phyloP scores from a whole-genome alignment of 495 filamentous ascomycete species.

The Halenospora varia region DNA sequence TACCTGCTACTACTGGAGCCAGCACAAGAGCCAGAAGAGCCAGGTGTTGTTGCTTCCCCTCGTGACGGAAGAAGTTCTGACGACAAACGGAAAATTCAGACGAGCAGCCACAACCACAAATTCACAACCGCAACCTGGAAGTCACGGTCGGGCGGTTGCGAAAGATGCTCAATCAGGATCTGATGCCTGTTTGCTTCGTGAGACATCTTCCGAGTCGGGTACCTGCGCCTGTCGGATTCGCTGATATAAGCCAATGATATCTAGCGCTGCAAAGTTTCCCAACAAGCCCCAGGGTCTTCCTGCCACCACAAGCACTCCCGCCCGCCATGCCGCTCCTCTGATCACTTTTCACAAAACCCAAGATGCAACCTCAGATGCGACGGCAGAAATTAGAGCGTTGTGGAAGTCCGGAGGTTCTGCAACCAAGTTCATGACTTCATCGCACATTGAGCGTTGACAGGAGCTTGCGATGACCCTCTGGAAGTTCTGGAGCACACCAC shows the following conservation, averaged over 20 bases:
- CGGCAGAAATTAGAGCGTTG: background rate
- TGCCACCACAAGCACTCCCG: background rate
- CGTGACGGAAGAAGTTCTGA: background rate
- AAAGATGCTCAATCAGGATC: background rate
- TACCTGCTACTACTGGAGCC: background rate
- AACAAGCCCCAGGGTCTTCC: too few species aligned
- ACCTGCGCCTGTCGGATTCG: slow-evolving; percentile 14
- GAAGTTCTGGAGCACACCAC: background rate
- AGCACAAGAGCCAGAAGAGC: background rate
- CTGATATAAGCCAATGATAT: background rate
- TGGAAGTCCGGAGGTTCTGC: background rate
- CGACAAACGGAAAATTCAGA: slow-evolving; percentile 5
- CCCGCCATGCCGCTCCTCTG: slow-evolving; percentile 7
- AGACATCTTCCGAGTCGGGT: slow-evolving; percentile 15
- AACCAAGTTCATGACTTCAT: slow-evolving; percentile 8
- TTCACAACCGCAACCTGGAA: background rate
- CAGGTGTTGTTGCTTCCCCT: background rate
- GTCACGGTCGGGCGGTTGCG: background rate
- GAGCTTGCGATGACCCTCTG: background rate
- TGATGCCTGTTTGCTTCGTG: slow-evolving; percentile 3
- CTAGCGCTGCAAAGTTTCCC: too few species aligned
- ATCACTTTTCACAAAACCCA: slow-evolving; percentile 6
- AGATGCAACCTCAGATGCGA: background rate
- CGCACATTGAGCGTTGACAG: background rate
- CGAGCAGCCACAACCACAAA: too few species aligned